These are phyloP conservation scores for Annulohypoxylon nitens DNA, from an alignment of 495 filamentous ascomycete genomes.

Conservation along the genomic window DNA sequence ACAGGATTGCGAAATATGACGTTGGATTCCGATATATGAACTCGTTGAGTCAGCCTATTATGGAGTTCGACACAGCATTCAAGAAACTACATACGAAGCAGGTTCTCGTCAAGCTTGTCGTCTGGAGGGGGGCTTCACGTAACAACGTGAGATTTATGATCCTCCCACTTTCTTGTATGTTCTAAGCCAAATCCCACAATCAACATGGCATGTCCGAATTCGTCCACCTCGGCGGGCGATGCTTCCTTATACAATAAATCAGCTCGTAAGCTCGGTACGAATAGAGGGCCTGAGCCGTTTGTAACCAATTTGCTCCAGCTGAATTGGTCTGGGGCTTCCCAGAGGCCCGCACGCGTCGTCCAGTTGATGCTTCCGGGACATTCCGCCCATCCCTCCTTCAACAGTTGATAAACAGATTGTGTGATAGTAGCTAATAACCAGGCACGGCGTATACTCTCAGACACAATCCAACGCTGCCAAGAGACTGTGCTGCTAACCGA, in stretches of 20 bases:
- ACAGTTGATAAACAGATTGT: slow-evolving; percentile 43
- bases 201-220: slow-evolving; percentile 18
- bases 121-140: not conserved
- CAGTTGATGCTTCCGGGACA: slow-evolving; percentile 46
- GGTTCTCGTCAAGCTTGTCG: too few relatives aligned
- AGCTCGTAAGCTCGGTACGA: slow-evolving; percentile 19
- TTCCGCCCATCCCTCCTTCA: slow-evolving; percentile 43
- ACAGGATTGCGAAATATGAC: not conserved
- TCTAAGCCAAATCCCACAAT: slow-evolving; percentile 5
- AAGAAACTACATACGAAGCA: too few relatives aligned
- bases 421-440: slow-evolving; percentile 37
- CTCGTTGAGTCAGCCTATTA: too few relatives aligned
- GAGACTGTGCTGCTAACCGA: slow-evolving; percentile 26
- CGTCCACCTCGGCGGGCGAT: slow-evolving; percentile 11
- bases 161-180: slow-evolving; percentile 19
- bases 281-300: slow-evolving; percentile 6
- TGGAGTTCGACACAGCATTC: too few relatives aligned
- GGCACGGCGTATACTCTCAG: slow-evolving; percentile 50
- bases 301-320: slow-evolving; percentile 42
- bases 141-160: not conserved
- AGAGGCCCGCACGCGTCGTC: slow-evolving; percentile 45
- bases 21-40: too few relatives aligned
- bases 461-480: slow-evolving; percentile 53
- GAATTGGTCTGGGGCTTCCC: slow-evolving; percentile 48
- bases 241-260: slow-evolving; percentile 21